Conservation (phyloP, 148 eudicot species). For the Pouteria glomerata region DNA sequence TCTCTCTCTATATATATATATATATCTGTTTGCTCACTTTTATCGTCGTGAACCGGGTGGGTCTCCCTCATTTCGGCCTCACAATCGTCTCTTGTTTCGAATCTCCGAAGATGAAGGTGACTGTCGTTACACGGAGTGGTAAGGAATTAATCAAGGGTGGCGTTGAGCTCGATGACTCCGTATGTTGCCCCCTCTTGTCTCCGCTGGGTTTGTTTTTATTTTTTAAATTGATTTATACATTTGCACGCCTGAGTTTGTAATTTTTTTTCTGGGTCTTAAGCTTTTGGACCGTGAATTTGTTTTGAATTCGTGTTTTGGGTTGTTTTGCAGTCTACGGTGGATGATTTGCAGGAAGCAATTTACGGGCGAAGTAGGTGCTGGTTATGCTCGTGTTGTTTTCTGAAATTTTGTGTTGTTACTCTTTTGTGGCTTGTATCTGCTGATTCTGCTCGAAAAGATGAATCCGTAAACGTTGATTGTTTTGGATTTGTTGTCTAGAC, state of each 20-base stretch:
- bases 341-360: slow-evolving; percentile 93
- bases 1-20: too few relatives aligned
- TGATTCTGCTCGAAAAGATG: not conserved
- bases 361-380: slow-evolving; percentile 58
- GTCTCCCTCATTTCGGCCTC: slow-evolving; percentile 20
- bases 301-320: not conserved
- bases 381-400: not conserved
- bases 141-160: slow-evolving; percentile 77
- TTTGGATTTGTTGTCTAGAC: not conserved
- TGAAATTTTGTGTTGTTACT: not conserved
- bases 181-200: slow-evolving; percentile 30
- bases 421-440: not conserved
- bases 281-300: not conserved
- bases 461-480: not conserved
- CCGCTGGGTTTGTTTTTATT: slow-evolving; percentile 11
- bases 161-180: slow-evolving; percentile 71
- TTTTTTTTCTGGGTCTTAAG: not conserved
- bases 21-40: too few relatives aligned
- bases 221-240: not conserved
- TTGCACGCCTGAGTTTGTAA: not conserved
- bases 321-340: slow-evolving; percentile 68
- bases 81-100: not conserved
- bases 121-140: slow-evolving; percentile 71
- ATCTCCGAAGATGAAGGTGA: slow-evolving; percentile 57
- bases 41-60: too few relatives aligned